A percentile compares a stretch with the other conserved stretches of the same genome.
These are phyloP conservation scores for Mycena epipterygia DNA, from an alignment of 768 basidiomycete species.

Conservation along the genomic window DNA sequence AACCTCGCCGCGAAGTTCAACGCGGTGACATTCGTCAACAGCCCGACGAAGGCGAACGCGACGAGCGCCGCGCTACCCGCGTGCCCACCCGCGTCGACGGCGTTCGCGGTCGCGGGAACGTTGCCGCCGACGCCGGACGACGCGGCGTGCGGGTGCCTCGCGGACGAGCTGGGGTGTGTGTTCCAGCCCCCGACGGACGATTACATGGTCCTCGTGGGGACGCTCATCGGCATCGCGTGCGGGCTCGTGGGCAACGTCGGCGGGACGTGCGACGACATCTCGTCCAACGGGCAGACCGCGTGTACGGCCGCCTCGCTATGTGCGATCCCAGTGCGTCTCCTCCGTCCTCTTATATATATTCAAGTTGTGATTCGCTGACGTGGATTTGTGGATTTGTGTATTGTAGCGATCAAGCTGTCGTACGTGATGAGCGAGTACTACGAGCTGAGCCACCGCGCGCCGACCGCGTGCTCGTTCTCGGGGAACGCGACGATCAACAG, in stretches of 20 bases:
- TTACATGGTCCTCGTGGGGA: conserved; percentile 71
- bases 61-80: conserved; percentile 67
- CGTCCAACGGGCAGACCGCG: conserved; percentile 76
- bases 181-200: conserved; percentile 78
- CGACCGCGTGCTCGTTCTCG: conserved; percentile 19
- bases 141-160: conserved; percentile 82
- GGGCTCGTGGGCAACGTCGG: conserved; percentile 76
- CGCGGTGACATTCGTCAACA: conserved; percentile 62
- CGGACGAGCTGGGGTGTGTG: conserved; percentile 76
- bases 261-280: conserved; percentile 76
- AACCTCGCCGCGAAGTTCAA: conserved; percentile 74
- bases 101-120: conserved; percentile 73
- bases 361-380: background rate
- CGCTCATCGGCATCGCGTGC: conserved; percentile 78
- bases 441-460: conserved; percentile 8
- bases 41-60: conserved; percentile 61
- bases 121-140: conserved; percentile 92
- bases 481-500: conserved; percentile 33
- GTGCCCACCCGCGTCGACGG: conserved; percentile 74
- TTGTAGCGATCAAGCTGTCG: conserved; percentile 25
- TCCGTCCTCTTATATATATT: background rate
- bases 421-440: conserved; percentile 34
- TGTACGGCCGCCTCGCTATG: conserved; percentile 80
- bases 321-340: conserved; percentile 75
- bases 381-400: no score